Percentiles rank a stretch among this genome's conserved stretches.
Evolutionary conservation across 208 protist genomes (phyloP).

Genomic region (Endotrypanum monterogeii): DNA sequence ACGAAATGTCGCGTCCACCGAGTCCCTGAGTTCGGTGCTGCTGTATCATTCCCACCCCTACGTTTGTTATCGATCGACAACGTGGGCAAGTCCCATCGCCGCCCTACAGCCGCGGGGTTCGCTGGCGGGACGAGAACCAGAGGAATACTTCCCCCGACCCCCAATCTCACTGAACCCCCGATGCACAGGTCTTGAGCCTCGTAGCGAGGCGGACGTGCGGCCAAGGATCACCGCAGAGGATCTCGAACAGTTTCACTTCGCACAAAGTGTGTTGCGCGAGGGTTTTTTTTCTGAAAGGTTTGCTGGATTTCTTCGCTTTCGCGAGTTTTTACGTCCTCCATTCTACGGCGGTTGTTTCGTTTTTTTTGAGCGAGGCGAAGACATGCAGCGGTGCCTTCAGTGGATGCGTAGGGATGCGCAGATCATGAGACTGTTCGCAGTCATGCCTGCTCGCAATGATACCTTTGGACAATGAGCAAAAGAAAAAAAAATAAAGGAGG

Average conservation of each 20-base stretch:
- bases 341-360: slow-evolving; percentile 62
- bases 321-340: slow-evolving; percentile 42
- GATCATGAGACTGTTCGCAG: slow-evolving; percentile 30
- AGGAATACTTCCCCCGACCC: background rate
- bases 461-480: slow-evolving; percentile 20
- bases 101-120: background rate
- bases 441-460: slow-evolving; percentile 50
- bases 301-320: slow-evolving; percentile 42
- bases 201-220: background rate
- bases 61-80: background rate
- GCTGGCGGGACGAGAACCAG: background rate
- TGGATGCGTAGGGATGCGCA: slow-evolving; percentile 43
- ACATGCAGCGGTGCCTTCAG: slow-evolving; percentile 53
- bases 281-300: slow-evolving; percentile 59
- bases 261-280: slow-evolving; percentile 23
- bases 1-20: background rate
- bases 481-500: background rate
- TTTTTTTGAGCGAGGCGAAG: slow-evolving; percentile 41
- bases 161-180: background rate
- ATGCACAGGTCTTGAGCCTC: background rate
- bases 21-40: background rate
- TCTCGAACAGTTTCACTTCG: slow-evolving; percentile 13
- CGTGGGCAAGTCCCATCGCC: background rate
- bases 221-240: slow-evolving; percentile 3
- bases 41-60: background rate